Evolutionary conservation across 306 rosid species (phyloP).

Genomic region (Lathyrus aphaca): DNA sequence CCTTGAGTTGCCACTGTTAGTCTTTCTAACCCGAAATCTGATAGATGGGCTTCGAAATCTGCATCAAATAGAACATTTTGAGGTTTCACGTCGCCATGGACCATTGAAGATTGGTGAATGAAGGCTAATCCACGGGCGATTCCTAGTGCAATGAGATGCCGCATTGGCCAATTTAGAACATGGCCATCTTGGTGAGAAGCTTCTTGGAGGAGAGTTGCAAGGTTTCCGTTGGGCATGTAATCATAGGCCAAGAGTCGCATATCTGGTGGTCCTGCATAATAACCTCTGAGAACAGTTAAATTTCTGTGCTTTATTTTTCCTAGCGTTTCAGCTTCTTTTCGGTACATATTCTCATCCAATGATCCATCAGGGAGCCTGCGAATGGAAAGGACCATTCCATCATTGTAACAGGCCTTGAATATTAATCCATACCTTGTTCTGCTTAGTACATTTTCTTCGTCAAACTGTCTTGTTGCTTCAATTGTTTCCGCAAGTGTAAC

Average conservation of each 20-base stretch:
- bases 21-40: slow-evolving; percentile 83
- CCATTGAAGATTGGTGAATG: slow-evolving; percentile 72
- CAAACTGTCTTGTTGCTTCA: slow-evolving; percentile 91
- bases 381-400: slow-evolving; percentile 90
- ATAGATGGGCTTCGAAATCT: slow-evolving; percentile 92
- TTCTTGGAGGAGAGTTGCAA: slow-evolving; percentile 96
- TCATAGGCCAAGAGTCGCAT: slow-evolving; percentile 77
- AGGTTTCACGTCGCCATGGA: slow-evolving; percentile 85
- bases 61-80: slow-evolving; percentile 88
- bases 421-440: slow-evolving; percentile 77
- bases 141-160: slow-evolving; percentile 94
- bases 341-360: slow-evolving; percentile 72
- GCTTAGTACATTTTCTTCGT: slow-evolving; percentile 93
- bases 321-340: slow-evolving; percentile 85
- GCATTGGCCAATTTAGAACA: slow-evolving; percentile 98
- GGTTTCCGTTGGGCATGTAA: slow-evolving; percentile 98
- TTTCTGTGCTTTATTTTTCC: slow-evolving; percentile 85
- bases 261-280: slow-evolving; percentile 78
- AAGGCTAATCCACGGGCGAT: slow-evolving; percentile 90
- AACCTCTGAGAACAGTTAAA: slow-evolving; percentile 90
- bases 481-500: slow-evolving; percentile 83
- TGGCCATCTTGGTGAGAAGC: slow-evolving; percentile 99
- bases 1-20: slow-evolving; percentile 54
- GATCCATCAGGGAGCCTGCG: slow-evolving; percentile 80
- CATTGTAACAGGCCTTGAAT: slow-evolving; percentile 87